phyloP scores from a whole-genome alignment of 2,329 filamentous ascomycete genomes.

The Phialocephala subalpina region DNA sequence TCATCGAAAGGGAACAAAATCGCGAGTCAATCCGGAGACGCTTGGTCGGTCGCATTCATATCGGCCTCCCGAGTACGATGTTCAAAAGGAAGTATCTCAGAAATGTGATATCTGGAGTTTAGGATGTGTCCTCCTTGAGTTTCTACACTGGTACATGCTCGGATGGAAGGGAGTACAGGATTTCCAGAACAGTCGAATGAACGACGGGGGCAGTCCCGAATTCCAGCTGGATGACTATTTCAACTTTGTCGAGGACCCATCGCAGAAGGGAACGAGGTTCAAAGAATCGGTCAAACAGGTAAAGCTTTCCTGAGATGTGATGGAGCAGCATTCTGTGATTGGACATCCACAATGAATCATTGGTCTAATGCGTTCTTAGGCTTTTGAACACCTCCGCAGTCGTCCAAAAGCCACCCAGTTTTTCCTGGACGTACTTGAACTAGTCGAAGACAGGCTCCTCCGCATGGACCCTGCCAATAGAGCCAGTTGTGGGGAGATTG shows the following conservation, averaged over 20 bases:
- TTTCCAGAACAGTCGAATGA: neutral
- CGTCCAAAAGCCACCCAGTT: neutral
- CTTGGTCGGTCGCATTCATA: neutral
- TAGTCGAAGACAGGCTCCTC: neutral
- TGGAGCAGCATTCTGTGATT: neutral
- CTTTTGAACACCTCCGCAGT: neutral
- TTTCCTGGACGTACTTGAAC: neutral
- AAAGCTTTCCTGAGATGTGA: neutral
- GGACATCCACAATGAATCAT: neutral
- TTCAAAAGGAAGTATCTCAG: neutral
- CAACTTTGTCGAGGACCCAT: neutral
- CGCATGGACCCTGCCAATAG: neutral
- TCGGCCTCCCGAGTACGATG: constrained; percentile 9
- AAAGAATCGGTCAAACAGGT: constrained; percentile 1
- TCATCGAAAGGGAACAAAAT: neutral
- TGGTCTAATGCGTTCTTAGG: neutral
- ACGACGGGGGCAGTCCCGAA: neutral
- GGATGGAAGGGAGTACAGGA: neutral
- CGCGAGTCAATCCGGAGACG: neutral
- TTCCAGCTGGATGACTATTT: neutral
- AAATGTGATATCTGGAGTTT: constrained; percentile 3
- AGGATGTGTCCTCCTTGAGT: constrained; percentile 4
- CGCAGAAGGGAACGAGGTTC: neutral
- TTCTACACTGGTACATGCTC: neutral
- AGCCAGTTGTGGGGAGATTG: neutral